These are phyloP conservation scores for Ambispora gerdemannii DNA, from an alignment of 192 early-diverging fungal genomes.

Conservation along the genomic window DNA sequence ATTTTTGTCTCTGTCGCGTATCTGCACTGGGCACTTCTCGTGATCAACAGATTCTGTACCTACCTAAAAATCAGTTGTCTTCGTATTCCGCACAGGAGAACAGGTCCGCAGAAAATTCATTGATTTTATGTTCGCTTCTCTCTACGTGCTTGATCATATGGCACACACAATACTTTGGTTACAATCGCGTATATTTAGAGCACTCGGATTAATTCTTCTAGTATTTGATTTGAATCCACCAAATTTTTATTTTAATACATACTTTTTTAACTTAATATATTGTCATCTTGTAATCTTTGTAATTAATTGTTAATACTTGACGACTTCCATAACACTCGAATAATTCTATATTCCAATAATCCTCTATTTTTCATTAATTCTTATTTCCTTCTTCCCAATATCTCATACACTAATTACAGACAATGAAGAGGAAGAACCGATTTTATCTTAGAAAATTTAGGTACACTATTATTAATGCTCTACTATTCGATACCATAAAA, in stretches of 20 bases:
- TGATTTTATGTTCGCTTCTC: slow-evolving; percentile 4
- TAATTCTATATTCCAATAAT: not conserved
- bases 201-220: too few relatives aligned
- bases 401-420: not conserved
- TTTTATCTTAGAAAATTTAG: not conserved
- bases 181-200: too few relatives aligned
- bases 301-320: too few relatives aligned
- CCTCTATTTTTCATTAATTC: not conserved
- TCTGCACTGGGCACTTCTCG: slow-evolving; percentile 78
- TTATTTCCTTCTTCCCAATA: not conserved
- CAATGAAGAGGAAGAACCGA: not conserved
- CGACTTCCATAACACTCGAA: not conserved
- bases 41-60: slow-evolving; percentile 86
- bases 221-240: too few relatives aligned
- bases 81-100: slow-evolving; percentile 52
- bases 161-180: too few relatives aligned
- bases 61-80: slow-evolving; percentile 85
- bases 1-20: slow-evolving; percentile 73
- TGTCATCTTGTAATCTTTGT: not conserved
- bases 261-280: not conserved
- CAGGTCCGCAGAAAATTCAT: slow-evolving; percentile 21
- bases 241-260: too few relatives aligned
- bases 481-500: too few relatives aligned
- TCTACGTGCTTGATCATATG: too few relatives aligned
- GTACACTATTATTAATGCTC: too few relatives aligned